phyloP scores from a whole-genome alignment of 768 basidiomycete genomes.

The Lentinus brumalis region DNA sequence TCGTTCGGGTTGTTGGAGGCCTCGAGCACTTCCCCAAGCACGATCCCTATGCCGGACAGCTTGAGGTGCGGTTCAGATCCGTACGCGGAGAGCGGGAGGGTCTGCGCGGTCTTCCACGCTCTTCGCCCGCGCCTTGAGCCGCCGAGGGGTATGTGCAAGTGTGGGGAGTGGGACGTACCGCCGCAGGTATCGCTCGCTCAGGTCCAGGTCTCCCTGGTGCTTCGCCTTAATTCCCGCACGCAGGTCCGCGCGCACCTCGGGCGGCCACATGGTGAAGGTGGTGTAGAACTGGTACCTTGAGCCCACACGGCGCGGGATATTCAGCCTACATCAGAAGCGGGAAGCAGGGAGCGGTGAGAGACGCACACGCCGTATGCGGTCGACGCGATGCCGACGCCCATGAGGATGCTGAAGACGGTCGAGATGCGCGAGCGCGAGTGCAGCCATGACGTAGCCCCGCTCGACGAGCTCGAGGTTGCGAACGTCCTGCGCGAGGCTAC shows the following conservation, averaged over 20 bases:
- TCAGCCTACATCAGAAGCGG: background rate
- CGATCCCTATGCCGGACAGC: constrained; percentile 64
- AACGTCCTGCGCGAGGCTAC: background rate
- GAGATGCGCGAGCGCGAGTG: constrained; percentile 31
- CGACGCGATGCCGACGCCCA: constrained; percentile 39
- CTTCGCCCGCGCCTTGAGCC: constrained; percentile 32
- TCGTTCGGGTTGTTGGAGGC: constrained; percentile 33
- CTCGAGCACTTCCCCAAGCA: constrained; percentile 60
- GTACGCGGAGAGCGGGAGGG: constrained; percentile 41
- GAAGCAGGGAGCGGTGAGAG: background rate
- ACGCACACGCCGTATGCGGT: constrained; percentile 49
- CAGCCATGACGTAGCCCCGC: constrained; percentile 1
- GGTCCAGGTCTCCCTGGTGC: constrained; percentile 52
- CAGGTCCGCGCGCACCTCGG: constrained; percentile 61
- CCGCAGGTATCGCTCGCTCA: constrained; percentile 53
- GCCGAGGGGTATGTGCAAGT: background rate
- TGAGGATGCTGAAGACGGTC: constrained; percentile 40
- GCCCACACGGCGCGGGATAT: background rate
- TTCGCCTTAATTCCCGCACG: constrained; percentile 67
- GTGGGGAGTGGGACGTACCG: constrained; percentile 44
- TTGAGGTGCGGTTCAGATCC: constrained; percentile 59
- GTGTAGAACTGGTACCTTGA: constrained; percentile 57
- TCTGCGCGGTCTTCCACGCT: constrained; percentile 56
- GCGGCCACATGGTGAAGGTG: constrained; percentile 67
- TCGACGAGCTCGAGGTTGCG: constrained; percentile 3